Base-by-base conservation (phyloP, 2,329 filamentous ascomycete species). In the Penicillium palitans region DNA sequence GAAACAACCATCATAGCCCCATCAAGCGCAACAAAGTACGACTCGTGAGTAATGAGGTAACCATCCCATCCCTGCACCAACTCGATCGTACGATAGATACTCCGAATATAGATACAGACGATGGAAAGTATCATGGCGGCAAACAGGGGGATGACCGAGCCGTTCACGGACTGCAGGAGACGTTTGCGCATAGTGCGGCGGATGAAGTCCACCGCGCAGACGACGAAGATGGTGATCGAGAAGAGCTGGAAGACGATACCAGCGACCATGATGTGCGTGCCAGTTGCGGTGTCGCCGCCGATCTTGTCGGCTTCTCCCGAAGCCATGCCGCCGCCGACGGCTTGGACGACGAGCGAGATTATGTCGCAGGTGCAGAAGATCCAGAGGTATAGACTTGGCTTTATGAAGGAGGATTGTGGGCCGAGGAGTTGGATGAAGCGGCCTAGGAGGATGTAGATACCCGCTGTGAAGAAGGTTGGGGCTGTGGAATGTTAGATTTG, bases 221-320 rank as follows among this genome's bases (percentile, higher is more conserved):
- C 59, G 45, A 78, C 78, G 69, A 87, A 87, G 55, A 82, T 58
- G 33, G 79, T 75, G 55, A 87, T 80, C 6, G 82, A 81, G 56
- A 78, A 75, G 41, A 87, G 81, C 64, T 87, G 85, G 55, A 87
- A 78, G n/a, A 80, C 75, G 21, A 87, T 81, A 15, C 85, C 85
- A 2, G 79, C 80, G 45, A 83, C 76, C 68, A 81, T 79, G 55
- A 81, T 72, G 64, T 82, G 66, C 41, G 81, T 80, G 33, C 80
- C 81, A 12, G 71, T 72, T n/a, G 77, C 66, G 61, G 80, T 83
- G 50, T 76, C 63, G 33, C 82, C 83, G 31, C 69, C 66, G 10
- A 77, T 75, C 2, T 76, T 64, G 27, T 79, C 78, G 2, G 81
- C 80, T 58, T 65, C 73, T 19, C 49, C 64, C 31, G 78, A 78